Evolutionary conservation across 2,329 filamentous ascomycete genomes (phyloP).

Genomic region (Zopfia rhizophila): DNA sequence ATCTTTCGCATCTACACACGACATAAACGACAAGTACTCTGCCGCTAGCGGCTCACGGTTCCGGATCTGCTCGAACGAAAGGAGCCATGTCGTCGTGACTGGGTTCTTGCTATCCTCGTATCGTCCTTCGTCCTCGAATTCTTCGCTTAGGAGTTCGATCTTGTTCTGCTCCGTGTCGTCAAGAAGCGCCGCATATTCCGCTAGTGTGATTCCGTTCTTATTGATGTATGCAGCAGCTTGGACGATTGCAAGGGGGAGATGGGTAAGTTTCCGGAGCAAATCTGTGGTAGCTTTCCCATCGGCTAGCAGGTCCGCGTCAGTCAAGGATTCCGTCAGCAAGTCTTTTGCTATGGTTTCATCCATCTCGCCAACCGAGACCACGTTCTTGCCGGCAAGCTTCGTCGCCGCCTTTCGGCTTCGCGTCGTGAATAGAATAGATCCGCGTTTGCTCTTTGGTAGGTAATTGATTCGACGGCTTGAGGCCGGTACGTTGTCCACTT

Average conservation of each 20-base stretch:
- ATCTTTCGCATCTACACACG: too few species aligned
- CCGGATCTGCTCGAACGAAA: constrained; percentile 49
- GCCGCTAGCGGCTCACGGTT: constrained; percentile 40
- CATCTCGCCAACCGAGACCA: constrained; percentile 5
- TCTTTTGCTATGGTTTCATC: constrained; percentile 4
- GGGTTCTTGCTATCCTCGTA: constrained; percentile 49
- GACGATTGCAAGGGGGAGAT: background rate
- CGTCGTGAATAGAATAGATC: constrained; percentile 10
- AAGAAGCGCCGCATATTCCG: background rate
- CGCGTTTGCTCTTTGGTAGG: constrained; percentile 7
- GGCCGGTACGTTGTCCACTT: background rate
- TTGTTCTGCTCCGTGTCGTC: constrained; percentile 34
- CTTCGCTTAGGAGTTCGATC: constrained; percentile 44
- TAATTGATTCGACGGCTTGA: constrained; percentile 21
- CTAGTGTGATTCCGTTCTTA: background rate
- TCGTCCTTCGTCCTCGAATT: constrained; percentile 45
- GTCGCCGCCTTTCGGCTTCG: constrained; percentile 6
- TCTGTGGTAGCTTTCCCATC: background rate
- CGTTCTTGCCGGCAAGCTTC: constrained; percentile 8
- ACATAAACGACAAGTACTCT: constrained; percentile 45
- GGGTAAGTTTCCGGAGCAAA: background rate
- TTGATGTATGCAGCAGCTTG: background rate
- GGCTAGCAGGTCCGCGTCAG: constrained; percentile 2
- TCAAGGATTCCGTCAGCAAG: constrained; percentile 7
- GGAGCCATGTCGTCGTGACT: constrained; percentile 51